Evolutionary conservation across 805 yeast species (phyloP), one percentile per base, ranked within the genome.

Genomic region (Lachancea quebecensis): DNA sequence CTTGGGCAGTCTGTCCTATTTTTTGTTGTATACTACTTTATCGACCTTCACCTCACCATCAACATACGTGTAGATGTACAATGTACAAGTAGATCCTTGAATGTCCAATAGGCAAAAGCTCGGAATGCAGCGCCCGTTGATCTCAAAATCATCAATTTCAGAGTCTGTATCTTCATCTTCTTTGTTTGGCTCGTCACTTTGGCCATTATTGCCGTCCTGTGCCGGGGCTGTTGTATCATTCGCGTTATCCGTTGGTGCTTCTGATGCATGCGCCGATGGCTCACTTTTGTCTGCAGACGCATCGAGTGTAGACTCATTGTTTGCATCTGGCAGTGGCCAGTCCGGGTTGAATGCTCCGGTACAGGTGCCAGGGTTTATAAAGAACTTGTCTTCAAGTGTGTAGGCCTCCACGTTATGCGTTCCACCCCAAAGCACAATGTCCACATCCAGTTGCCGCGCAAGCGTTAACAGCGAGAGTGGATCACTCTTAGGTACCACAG

Each of bases 361-460:
- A 35, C 95, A 95, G 59, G 95, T 84, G 0, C 99, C 99, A 0
- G 99, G 98, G 62, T 87, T 91, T n/a, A 93, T 75, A 58, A 93
- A 93, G 62, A 90, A 87, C 65, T 86, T 87, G 17, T 95, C 95
- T 52, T 89, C 98, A 47, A 90, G 68, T 9, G 93, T 85, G 58
- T 89, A 91, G 0, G 97, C 96, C 59, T 91, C 98, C 4, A 88
- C 95, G 52, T 80, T 78, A 61, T 88, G 95, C 1, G 95, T 84
- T 0, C 96, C 95, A 11, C 98, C 97, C 85, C 93, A 88, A 11
- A 93, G 71, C 52, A 93, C 69, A 4, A 93, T 77, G 64, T 93
- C 98, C 34, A 86, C 97, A 60, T 90, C 95, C 72, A 90, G 73
- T 66, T 88, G 88, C 49, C 99, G 74, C 1, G 98, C 96, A 48